Conservation (phyloP, 2,329 filamentous ascomycete genomes). For the Tolypocladium amazonense region DNA sequence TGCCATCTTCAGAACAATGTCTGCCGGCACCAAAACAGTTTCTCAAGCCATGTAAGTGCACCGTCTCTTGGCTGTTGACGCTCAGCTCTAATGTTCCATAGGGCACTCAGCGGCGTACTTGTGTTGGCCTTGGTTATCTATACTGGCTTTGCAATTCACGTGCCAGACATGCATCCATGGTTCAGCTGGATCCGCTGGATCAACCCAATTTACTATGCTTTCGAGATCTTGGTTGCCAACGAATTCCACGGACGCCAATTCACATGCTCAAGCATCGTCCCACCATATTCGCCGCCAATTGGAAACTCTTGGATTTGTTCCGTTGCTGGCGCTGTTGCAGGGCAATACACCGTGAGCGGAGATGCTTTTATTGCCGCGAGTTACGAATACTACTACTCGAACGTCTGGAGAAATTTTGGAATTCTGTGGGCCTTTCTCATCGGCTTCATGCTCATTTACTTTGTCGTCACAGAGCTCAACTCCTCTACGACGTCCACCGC, state of each 20-base stretch:
- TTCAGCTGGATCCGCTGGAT: constrained; percentile 68
- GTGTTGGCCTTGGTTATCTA: constrained; percentile 50
- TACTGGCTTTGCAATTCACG: constrained; percentile 45
- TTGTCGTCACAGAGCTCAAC: constrained; percentile 54
- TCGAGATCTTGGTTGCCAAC: constrained; percentile 62
- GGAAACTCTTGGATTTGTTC: constrained; percentile 42
- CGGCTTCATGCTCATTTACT: constrained; percentile 51
- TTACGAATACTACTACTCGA: constrained; percentile 44
- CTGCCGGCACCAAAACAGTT: constrained; percentile 56
- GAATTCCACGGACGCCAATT: constrained; percentile 54
- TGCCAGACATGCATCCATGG: constrained; percentile 54
- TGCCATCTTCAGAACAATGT: constrained; percentile 66
- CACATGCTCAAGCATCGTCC: constrained; percentile 40
- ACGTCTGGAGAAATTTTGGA: constrained; percentile 60
- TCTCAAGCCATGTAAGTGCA: constrained; percentile 37
- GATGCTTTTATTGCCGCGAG: constrained; percentile 47
- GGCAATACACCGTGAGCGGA: constrained; percentile 43
- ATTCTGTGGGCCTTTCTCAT: constrained; percentile 58
- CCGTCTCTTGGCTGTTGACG: background rate
- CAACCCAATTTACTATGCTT: constrained; percentile 64
- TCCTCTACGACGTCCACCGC: constrained; percentile 51
- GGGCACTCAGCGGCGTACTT: constrained; percentile 36
- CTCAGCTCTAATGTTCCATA: background rate
- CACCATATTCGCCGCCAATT: constrained; percentile 30
- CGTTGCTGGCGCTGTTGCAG: constrained; percentile 42